Base-by-base conservation (phyloP, 2,329 filamentous ascomycete genomes). In the Phoma herbarum region DNA sequence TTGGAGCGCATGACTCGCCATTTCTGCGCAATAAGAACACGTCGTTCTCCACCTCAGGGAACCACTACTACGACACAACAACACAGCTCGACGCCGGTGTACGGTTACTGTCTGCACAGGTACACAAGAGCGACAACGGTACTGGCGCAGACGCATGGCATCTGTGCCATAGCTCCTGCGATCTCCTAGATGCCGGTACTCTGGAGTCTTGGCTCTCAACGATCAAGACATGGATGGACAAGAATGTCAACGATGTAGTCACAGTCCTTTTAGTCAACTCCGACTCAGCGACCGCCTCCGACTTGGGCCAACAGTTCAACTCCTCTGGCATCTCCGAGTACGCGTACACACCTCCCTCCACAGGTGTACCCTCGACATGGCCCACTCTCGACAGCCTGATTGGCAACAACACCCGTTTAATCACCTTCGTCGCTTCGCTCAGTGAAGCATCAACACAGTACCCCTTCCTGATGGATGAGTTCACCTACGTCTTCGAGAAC, bases 21-120 rank as follows among this genome's bases (percentile, higher is more conserved):
- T 93, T 93, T 73, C 76, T 93, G 42, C 83, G 89, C 48, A 88
- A 92, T 68, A 75, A 79, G 25, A 83, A 82, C 54, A 89, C 86
- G 0, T 80, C 78, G 60, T 85, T 88, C 75, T 87, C 86, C 25
- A 76, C 87, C 2, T 84, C 87, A 2, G 90, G 89, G 6, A 90
- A 92, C 75, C 91, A 93, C 77, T 91, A 82, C 78, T 88, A 85
- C 77, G 90, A 92, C 75, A 88, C 88, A 7, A 91, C 88, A 2
- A 79, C 84, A 6, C 90, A 91, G 56, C 84, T 93, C 52, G 84
- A 87, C 54, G 86, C 89, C 4, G 90, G 91, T 18, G 82, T 94
- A 29, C 85, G 91, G 16, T 78, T 93, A 39, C 83, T 94, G 14
- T 86, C 90, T 59, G 87, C 84, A 0, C 90, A 93, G 76, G 86